These are phyloP conservation scores for Manihot esculenta DNA, from an alignment of 441 rosid genomes.

Conservation along the genomic window DNA sequence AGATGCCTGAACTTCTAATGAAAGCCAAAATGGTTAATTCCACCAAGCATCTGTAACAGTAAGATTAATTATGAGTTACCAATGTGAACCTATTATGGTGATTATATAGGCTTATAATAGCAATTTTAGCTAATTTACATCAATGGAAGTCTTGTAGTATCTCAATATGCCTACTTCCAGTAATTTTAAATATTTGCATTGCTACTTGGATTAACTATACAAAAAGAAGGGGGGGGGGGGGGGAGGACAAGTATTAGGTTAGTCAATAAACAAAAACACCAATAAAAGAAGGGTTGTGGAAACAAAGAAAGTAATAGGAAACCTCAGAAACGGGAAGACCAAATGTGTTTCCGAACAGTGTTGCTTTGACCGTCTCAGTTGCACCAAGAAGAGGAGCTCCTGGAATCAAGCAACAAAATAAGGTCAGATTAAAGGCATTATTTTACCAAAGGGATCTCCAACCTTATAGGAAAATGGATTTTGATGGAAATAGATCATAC, in stretches of 20 bases:
- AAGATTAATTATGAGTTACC: constrained; percentile 1
- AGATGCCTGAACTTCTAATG: constrained; percentile 9
- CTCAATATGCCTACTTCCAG: not conserved
- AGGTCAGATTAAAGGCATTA: constrained; percentile 24
- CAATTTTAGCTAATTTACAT: constrained; percentile 13
- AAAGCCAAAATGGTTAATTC: constrained; percentile 12
- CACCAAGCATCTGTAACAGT: not conserved
- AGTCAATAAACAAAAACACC: constrained; percentile 2
- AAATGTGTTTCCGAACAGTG: constrained; percentile 80
- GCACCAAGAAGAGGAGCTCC: constrained; percentile 99
- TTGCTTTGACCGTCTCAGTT: constrained; percentile 67
- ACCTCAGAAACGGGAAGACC: constrained; percentile 99
- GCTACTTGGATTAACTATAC: not conserved
- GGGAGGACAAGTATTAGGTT: not conserved
- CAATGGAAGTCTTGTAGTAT: not conserved
- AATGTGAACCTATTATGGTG: constrained; percentile 4
- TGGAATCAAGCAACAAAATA: constrained; percentile 34
- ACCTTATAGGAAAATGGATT: constrained; percentile 16
- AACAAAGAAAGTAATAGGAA: constrained; percentile 31
- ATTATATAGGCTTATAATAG: not conserved
- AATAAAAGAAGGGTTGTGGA: not conserved
- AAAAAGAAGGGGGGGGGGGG: not conserved
- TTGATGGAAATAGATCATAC: constrained; percentile 43
- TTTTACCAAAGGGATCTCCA: constrained; percentile 15
- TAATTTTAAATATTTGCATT: not conserved